A percentile compares a stretch with the other conserved stretches of the same genome.
phyloP scores from a whole-genome alignment of 805 yeast genomes.

The Wickerhamiella azymoides region DNA sequence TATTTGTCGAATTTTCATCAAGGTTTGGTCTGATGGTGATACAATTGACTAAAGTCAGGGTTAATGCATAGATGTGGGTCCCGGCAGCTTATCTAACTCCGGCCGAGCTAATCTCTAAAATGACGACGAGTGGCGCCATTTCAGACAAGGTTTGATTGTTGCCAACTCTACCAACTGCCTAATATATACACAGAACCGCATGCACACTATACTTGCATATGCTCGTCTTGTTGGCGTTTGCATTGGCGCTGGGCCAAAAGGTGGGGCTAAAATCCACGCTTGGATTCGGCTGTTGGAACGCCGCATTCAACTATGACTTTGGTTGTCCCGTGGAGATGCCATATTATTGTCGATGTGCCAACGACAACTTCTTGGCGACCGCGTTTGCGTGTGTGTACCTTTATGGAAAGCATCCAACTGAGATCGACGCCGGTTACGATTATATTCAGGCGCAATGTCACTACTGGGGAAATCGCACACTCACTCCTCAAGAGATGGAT shows the following conservation, averaged over 20 bases:
- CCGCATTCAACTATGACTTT: conserved; percentile 23
- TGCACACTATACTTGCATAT: not conserved
- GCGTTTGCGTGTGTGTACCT: conserved; percentile 20
- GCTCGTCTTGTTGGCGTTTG: not conserved
- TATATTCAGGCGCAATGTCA: conserved; percentile 21
- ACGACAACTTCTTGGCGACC: conserved; percentile 21
- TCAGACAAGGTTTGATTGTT: not conserved
- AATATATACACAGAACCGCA: not conserved
- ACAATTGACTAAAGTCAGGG: not conserved
- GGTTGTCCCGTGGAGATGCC: conserved; percentile 20
- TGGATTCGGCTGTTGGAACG: conserved; percentile 24
- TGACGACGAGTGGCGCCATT: not conserved
- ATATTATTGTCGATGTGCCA: conserved; percentile 20
- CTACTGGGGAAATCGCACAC: conserved; percentile 20
- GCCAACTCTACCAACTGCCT: not conserved
- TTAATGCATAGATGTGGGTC: not conserved
- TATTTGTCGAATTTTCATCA: not conserved
- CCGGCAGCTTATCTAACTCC: not conserved
- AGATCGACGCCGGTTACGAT: conserved; percentile 17
- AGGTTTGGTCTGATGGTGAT: not conserved
- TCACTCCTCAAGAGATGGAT: conserved; percentile 18
- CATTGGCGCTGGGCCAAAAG: conserved; percentile 17
- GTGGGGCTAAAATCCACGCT: conserved; percentile 22
- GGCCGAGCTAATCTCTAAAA: not conserved
- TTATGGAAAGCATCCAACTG: conserved; percentile 14